A percentile compares a stretch with the other conserved stretches of the same genome.
Evolutionary conservation across 2,329 filamentous ascomycete species (phyloP).

Genomic region (Diaporthe sp.): DNA sequence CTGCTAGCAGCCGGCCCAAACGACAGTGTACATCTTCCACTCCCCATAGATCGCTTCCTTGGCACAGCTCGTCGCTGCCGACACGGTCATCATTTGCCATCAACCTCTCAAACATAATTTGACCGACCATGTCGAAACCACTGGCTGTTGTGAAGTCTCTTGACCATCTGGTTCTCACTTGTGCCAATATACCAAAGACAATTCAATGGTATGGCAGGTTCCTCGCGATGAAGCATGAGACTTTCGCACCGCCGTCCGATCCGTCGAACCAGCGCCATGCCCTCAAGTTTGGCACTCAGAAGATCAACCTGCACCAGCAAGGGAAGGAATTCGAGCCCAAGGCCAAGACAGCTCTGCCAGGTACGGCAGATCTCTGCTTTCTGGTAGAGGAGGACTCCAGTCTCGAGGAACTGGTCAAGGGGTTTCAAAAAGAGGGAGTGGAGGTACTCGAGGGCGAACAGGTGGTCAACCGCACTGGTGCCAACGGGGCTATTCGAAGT

Average conservation of each 20-base stretch:
- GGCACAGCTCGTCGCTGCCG: neutral
- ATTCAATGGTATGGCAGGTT: conserved; percentile 67
- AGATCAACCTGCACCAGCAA: conserved; percentile 72
- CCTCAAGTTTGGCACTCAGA: conserved; percentile 69
- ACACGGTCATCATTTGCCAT: neutral
- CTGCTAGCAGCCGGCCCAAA: neutral
- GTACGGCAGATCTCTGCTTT: conserved; percentile 73
- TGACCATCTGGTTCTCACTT: conserved; percentile 74
- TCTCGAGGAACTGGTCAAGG: conserved; percentile 60
- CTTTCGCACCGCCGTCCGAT: conserved; percentile 60
- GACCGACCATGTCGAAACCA: conserved; percentile 47
- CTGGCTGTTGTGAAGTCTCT: conserved; percentile 57
- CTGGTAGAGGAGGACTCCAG: conserved; percentile 61
- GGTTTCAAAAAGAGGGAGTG: conserved; percentile 59
- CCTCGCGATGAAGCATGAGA: conserved; percentile 70
- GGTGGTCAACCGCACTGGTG: conserved; percentile 69
- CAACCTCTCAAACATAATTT: neutral
- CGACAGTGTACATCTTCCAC: neutral
- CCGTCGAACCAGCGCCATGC: conserved; percentile 61
- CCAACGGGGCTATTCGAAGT: conserved; percentile 67
- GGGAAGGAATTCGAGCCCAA: conserved; percentile 74
- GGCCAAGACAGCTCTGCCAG: conserved; percentile 65
- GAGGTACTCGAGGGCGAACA: conserved; percentile 64
- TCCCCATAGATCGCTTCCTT: neutral
- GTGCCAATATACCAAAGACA: conserved; percentile 62